Evolutionary conservation across 768 basidiomycete genomes (phyloP).

Genomic region (Infundibulicybe gibba): DNA sequence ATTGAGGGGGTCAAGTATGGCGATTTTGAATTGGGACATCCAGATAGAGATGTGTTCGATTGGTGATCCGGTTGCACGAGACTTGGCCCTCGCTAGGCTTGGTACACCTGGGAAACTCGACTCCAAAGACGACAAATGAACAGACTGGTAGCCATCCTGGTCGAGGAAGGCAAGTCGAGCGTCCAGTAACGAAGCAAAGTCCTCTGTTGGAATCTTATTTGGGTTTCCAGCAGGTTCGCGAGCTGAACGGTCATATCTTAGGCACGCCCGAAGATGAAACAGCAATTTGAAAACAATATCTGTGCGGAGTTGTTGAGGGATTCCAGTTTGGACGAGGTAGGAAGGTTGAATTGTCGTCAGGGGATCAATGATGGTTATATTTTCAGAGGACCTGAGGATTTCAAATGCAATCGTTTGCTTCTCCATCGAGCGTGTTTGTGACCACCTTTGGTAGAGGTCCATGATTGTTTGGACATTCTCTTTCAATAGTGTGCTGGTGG

Average conservation of each 20-base stretch:
- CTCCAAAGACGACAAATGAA: slow-evolving; percentile 24
- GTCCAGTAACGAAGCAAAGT: slow-evolving; percentile 31
- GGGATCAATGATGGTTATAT: slow-evolving; percentile 60
- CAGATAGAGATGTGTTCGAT: slow-evolving; percentile 11
- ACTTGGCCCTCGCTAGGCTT: too few relatives aligned
- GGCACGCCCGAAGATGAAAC: slow-evolving; percentile 69
- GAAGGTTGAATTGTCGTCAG: slow-evolving; percentile 83
- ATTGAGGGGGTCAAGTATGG: slow-evolving; percentile 28
- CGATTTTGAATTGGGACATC: slow-evolving; percentile 6
- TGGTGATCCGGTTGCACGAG: too few relatives aligned
- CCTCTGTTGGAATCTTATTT: slow-evolving; percentile 7
- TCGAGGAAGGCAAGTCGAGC: slow-evolving; percentile 39
- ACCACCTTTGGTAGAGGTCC: slow-evolving; percentile 22
- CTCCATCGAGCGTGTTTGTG: slow-evolving; percentile 20
- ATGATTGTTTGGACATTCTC: slow-evolving; percentile 19
- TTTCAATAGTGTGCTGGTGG: slow-evolving; percentile 25
- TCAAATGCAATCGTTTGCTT: slow-evolving; percentile 38
- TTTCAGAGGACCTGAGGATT: slow-evolving; percentile 48
- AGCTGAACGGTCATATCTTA: slow-evolving; percentile 29
- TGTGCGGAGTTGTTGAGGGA: slow-evolving; percentile 62
- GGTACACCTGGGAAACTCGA: slow-evolving; percentile 18
- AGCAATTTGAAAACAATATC: slow-evolving; percentile 74
- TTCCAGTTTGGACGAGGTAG: slow-evolving; percentile 74
- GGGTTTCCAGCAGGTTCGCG: too few relatives aligned
- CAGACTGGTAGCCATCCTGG: slow-evolving; percentile 33